Evolutionary conservation across 176 grass and related monocot genomes (phyloP), one percentile per base, ranked within the genome.

Genomic region (Aegilops bicornis): DNA sequence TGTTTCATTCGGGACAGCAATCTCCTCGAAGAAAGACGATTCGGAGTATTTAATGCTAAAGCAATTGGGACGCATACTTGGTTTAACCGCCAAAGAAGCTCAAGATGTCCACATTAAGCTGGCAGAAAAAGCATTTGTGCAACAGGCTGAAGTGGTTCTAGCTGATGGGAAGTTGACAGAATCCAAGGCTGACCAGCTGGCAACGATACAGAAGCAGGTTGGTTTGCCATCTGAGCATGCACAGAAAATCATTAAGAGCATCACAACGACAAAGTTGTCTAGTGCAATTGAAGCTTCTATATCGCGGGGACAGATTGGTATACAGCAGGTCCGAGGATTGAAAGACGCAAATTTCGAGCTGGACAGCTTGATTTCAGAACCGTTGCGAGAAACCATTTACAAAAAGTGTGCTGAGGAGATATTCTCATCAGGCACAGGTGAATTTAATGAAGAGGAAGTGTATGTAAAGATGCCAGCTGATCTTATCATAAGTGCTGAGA

Each of bases 91-190:
- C 77, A 93, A 96, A 64, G 97, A 99, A 86, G 85, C 86, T 82
- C 89, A 87, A 82, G 82, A 88, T 70, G 88, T 96, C 77, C 97
- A 95, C 75, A 87, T 92, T 83, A 99, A 91, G 52, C 88, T 99
- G 84, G 73, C 97, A 79, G 94, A 99, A 79, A 93, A 99, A 76
- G 88, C 97, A 81, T 99, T 99, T 79, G 90, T 94, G 63, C 91
- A 99, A 86, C 94, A 95, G 86, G 97, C 97, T 22, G 97, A 99
- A 88, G 90, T 94, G 45, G 94, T 99, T 91, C 90, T 99, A 89
- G 92, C 97, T 83, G 97, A 99, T 75, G 97, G 97, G 19, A 90
- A 99, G 77, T 78, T 99, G 74, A 94, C 94, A 60, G 93, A 99
- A 72, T 85, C 94, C 60, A 94, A 91, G 63, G 90, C 95, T 39